Evolutionary conservation across 2,329 filamentous ascomycete species (phyloP).

Genomic region (Phaeoacremonium minimum): DNA sequence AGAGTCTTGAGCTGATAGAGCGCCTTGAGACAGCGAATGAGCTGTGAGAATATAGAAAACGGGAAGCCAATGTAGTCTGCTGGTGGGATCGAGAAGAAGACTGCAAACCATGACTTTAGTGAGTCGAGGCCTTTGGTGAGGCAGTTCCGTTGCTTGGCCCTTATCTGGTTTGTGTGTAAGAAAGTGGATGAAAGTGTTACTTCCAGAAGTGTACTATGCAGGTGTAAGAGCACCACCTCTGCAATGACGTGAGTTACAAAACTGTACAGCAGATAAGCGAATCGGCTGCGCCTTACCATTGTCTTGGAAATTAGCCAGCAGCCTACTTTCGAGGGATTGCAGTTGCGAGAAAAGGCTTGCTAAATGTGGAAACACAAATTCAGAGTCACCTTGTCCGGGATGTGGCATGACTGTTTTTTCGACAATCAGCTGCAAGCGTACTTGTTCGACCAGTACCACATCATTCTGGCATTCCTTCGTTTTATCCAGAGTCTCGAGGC

Average conservation of each 20-base stretch:
- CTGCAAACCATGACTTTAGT: neutral
- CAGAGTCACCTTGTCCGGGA: too few species aligned
- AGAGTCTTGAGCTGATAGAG: too few species aligned
- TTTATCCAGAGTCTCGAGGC: neutral
- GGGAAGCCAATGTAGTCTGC: neutral
- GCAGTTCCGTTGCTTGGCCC: neutral
- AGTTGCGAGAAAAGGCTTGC: too few species aligned
- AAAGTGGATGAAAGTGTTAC: neutral
- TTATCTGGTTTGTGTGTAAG: too few species aligned
- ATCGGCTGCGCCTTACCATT: too few species aligned
- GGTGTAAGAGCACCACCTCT: neutral
- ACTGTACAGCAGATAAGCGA: too few species aligned
- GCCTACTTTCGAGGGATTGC: too few species aligned
- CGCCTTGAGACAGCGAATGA: neutral
- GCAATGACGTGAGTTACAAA: too few species aligned
- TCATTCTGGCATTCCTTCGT: neutral
- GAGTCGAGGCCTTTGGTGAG: neutral
- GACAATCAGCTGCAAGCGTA: neutral
- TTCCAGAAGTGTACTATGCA: too few species aligned
- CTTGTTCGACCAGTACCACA: neutral
- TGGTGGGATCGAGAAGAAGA: neutral
- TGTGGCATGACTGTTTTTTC: too few species aligned
- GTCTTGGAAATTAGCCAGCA: too few species aligned
- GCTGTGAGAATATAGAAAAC: neutral
- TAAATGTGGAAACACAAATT: too few species aligned